Evolutionary conservation across 768 basidiomycete genomes (phyloP), one percentile per base, ranked within the genome.

Genomic region (Boletus vinaceobasis): DNA sequence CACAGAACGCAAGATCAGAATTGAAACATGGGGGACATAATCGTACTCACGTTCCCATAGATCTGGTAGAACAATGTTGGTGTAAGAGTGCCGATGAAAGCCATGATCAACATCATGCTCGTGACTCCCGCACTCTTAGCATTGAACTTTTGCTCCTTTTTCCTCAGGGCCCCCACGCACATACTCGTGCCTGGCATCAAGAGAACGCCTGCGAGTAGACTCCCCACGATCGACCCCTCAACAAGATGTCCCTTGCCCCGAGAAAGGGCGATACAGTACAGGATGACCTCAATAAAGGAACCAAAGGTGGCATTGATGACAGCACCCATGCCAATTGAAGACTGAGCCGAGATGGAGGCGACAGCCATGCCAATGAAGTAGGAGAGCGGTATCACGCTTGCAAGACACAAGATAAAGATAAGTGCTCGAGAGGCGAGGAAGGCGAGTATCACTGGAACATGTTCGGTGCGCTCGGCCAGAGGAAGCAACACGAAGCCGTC

Each of bases 351-450:
- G 65, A 99, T 98, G 42, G 91, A 94, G 3, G 97, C 97, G 56
- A 99, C 97, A 8, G 97, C 97, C 97, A 98, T 98, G 17, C 97
- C 97, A 66, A 99, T 98, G 75, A 99, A 99, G 77, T 99, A 99
- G 8, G 91, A 94, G 19, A 99, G 79, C 0, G 97, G 97, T 60
- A 99, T 98, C 65, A 99, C 93, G 61, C 90, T 92, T 27, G 89
- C 82, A 43, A 99, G 77, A 60, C 88, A 82, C 63, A 95, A 72
- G 42, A 92, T 60, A 71, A 99, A 98, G 63, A 98, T 87, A 63
- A 91, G 73, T 4, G 80, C 82, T 46, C 86, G 86, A 1, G 86
- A 86, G 7, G 90, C 80, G 53, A 98, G 66, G 60, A 88, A 71
- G 5, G 75, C 76, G 43, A 97, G 76, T 58, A 96, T 66, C 1